phyloP scores from a whole-genome alignment of 352 stramenopile species.

The Aphanomyces astaci region DNA sequence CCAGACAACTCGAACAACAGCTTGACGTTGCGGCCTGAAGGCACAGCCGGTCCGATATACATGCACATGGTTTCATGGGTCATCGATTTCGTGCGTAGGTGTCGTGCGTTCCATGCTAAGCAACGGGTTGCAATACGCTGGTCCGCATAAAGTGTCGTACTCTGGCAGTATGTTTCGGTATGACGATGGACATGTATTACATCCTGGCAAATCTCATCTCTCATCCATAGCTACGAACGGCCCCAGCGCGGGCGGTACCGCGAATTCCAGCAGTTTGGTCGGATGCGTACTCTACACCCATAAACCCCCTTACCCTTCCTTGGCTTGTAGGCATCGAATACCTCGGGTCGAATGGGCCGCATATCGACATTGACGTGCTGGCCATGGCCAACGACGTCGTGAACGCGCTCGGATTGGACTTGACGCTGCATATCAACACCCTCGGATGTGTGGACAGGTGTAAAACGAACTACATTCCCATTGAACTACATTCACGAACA shows the following conservation, averaged over 20 bases:
- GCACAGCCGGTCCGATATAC: constrained; percentile 46
- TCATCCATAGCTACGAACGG: constrained; percentile 63
- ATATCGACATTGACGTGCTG: constrained; percentile 80
- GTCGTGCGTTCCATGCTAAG: constrained; percentile 69
- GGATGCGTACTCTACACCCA: neutral
- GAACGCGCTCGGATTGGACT: constrained; percentile 46
- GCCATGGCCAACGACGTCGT: constrained; percentile 62
- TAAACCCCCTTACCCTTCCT: neutral
- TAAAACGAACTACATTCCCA: no score
- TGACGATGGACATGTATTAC: neutral
- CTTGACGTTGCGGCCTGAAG: constrained; percentile 76
- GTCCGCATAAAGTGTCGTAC: constrained; percentile 79
- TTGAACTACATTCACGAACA: no score
- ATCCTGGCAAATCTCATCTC: neutral
- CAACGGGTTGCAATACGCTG: constrained; percentile 63
- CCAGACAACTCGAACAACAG: constrained; percentile 81
- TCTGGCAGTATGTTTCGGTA: constrained; percentile 83
- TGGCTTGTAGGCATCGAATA: constrained; percentile 56
- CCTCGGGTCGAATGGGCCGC: constrained; percentile 63
- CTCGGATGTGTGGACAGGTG: constrained; percentile 76
- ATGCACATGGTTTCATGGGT: neutral
- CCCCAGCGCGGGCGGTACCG: constrained; percentile 78
- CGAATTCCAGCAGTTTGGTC: constrained; percentile 85
- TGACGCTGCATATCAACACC: constrained; percentile 69
- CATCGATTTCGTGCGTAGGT: constrained; percentile 26